Evolutionary conservation across 768 basidiomycete species (phyloP), one percentile per base, ranked within the genome.

Genomic region (Daedaleopsis nitida): DNA sequence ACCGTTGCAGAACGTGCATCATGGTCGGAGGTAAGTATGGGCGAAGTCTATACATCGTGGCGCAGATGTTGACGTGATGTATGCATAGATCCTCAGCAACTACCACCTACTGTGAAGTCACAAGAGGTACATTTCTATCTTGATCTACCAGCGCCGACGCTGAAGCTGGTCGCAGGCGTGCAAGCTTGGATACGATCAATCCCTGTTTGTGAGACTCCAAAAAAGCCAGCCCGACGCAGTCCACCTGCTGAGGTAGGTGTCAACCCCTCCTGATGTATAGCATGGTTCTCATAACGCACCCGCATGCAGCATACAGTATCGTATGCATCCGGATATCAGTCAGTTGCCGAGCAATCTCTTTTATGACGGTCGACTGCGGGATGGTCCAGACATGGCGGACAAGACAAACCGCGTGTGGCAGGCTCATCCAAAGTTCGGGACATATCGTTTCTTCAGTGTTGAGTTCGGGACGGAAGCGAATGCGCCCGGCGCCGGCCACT

Each of bases 241-340:
- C 43, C 94, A 98, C 74, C 80, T 99, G 1, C 76, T 99, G 49
- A 96, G 92, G 95, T 92, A 66, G 60, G 78, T n/a, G 27, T 35
- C 32, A n/a, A 1, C 10, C 10, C 48, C 19, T 12, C 27, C 14
- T n/a, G 19, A n/a, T 23, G 9, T 16, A 7, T 39, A 21, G 12
- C 11, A 27, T n/a, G 3, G 17, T 10, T 23, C 24, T 47, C 17
- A 44, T 60, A 44, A 12, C 6, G 14, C 10, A 52, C 23, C 34
- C 19, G 13, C 21, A 24, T 61, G 23, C 52, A 98, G 96, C 67
- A 98, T 99, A 44, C 97, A 99, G 76, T 99, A 99, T 72, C 96
- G 97, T 65, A 99, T 99, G 97, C 96, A 99, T 71, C 96, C 96
- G 1, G 88, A 92, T 54, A 98, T 98, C 70, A 96, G 94, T 63